A percentile compares a stretch with the other conserved stretches of the same genome.
Conservation (phyloP, 2,329 filamentous ascomycete genomes). For the Emmonsiellopsis sp. region DNA sequence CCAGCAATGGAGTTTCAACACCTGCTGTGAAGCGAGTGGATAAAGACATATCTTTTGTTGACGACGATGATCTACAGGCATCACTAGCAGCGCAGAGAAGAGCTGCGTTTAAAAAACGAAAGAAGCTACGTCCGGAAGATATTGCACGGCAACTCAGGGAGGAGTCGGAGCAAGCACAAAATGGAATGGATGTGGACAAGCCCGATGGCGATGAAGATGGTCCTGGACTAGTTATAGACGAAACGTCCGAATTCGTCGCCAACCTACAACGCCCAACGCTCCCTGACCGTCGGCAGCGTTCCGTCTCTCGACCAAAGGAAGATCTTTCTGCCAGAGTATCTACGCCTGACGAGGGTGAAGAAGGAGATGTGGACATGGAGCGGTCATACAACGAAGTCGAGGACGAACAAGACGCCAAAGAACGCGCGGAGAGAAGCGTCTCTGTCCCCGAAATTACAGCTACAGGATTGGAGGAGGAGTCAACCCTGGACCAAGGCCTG, state of each 20-base stretch:
- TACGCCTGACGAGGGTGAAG: constrained; percentile 36
- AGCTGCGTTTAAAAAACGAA: constrained; percentile 82
- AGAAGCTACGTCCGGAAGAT: constrained; percentile 77
- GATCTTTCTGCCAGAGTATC: constrained; percentile 12
- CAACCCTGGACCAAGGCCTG: constrained; percentile 66
- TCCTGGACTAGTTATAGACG: constrained; percentile 79
- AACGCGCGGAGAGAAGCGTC: constrained; percentile 42
- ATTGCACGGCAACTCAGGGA: constrained; percentile 69
- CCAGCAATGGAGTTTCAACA: constrained; percentile 21
- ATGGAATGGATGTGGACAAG: constrained; percentile 50
- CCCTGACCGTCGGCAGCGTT: constrained; percentile 42
- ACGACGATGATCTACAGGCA: constrained; percentile 88
- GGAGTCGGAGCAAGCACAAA: constrained; percentile 42
- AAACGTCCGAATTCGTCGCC: constrained; percentile 89
- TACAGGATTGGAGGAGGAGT: constrained; percentile 77
- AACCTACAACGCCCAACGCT: constrained; percentile 63
- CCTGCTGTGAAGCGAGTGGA: constrained; percentile 50
- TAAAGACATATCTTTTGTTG: constrained; percentile 63
- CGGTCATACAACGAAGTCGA: constrained; percentile 44
- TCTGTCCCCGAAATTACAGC: constrained; percentile 47
- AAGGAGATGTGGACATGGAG: constrained; percentile 47
- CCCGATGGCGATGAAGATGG: constrained; percentile 42
- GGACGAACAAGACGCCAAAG: constrained; percentile 41
- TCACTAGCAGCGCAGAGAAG: constrained; percentile 75
- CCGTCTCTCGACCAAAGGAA: constrained; percentile 28